Conservation (phyloP, 164 flowering plant genomes). For the Piper longum region DNA sequence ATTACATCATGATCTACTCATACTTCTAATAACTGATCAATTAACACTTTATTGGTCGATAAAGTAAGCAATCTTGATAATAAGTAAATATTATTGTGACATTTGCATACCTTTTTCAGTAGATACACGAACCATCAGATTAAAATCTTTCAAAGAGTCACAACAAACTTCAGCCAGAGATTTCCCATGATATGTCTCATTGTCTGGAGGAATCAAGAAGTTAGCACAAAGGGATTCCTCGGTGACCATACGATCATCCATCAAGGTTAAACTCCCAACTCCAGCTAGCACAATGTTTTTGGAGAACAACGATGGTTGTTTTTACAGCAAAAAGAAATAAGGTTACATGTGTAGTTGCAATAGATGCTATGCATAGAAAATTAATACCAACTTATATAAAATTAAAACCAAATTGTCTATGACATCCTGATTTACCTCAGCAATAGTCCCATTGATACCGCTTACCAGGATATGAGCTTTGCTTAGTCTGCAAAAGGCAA, state of each 20-base stretch:
- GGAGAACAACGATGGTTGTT: constrained; percentile 47
- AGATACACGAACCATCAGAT: constrained; percentile 85
- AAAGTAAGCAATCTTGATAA: background rate
- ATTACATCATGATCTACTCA: too few species aligned
- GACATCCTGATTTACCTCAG: constrained; percentile 38
- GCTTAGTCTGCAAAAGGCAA: constrained; percentile 42
- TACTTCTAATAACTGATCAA: too few species aligned
- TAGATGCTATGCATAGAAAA: background rate
- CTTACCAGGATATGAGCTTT: constrained; percentile 71
- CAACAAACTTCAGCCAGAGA: constrained; percentile 80
- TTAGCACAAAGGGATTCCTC: constrained; percentile 55
- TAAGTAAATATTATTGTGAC: too few species aligned
- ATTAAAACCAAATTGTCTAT: background rate
- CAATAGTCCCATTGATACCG: constrained; percentile 77
- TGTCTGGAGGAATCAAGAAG: constrained; percentile 64
- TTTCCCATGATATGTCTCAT: constrained; percentile 29
- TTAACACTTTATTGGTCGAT: too few species aligned
- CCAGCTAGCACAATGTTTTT: constrained; percentile 95
- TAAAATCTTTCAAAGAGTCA: constrained; percentile 77
- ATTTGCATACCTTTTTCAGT: constrained; percentile 51
- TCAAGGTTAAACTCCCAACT: constrained; percentile 80
- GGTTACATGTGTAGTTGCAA: too few species aligned
- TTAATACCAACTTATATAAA: background rate
- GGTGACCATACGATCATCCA: constrained; percentile 62
- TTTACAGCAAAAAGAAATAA: background rate